Conservation (phyloP, 1,284 basidiomycete species). For the Erythrobasidium hasegawianum region DNA sequence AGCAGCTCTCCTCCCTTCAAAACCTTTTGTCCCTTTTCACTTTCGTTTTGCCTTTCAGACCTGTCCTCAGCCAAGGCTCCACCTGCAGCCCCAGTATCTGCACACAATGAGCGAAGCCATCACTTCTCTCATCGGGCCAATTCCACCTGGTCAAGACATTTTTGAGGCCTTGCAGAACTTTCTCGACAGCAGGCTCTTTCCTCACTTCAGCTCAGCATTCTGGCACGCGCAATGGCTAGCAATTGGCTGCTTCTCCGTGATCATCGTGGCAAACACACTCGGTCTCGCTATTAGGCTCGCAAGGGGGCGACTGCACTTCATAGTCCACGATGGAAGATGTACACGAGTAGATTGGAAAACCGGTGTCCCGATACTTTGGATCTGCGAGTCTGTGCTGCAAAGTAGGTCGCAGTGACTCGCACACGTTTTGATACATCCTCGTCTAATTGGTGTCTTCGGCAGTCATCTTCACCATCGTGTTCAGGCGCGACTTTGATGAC, state of each 20-base stretch:
- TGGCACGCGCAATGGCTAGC: slow-evolving; percentile 7
- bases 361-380: slow-evolving; percentile 19
- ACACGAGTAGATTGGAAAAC: slow-evolving; percentile 13
- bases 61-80: not conserved
- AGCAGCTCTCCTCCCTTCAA: not conserved
- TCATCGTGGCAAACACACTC: not conserved
- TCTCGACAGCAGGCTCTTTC: slow-evolving; percentile 6
- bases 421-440: not conserved
- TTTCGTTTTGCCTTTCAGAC: not conserved
- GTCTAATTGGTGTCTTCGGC: not conserved
- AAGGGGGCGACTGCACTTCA: slow-evolving; percentile 13
- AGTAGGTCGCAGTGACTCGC: not conserved
- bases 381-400: not conserved
- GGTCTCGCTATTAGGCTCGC: not conserved
- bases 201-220: slow-evolving; percentile 3
- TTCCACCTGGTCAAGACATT: slow-evolving; percentile 10
- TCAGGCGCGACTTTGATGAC: not conserved
- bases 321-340: slow-evolving; percentile 20
- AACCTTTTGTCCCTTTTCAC: not conserved
- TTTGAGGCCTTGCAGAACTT: slow-evolving; percentile 7
- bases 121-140: not conserved
- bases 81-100: not conserved
- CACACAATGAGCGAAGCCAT: not conserved
- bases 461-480: slow-evolving; percentile 11
- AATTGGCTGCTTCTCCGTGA: not conserved